Percentiles rank a stretch among this genome's conserved stretches.
Evolutionary conservation across 768 basidiomycete species (phyloP).

Genomic region (Tephrocybe sp.): DNA sequence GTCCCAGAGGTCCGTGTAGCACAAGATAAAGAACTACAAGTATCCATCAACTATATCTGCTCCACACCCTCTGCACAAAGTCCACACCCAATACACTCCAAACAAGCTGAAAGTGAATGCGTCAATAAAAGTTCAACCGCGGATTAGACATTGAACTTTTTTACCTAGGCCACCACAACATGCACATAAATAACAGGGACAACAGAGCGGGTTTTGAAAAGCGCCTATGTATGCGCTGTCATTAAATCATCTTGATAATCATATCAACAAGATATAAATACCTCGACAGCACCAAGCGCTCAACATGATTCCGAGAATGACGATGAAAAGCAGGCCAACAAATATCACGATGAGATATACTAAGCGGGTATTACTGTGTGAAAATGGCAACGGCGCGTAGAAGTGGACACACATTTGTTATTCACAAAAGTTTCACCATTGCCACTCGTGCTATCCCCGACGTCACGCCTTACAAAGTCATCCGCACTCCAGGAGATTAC

Average conservation of each 20-base stretch:
- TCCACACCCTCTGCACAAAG: constrained; percentile 55
- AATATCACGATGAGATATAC: constrained; percentile 68
- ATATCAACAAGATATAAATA: constrained; percentile 11
- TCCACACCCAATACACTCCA: constrained; percentile 72
- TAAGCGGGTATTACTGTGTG: constrained; percentile 21
- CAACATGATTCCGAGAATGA: constrained; percentile 56
- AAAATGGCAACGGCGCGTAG: not conserved
- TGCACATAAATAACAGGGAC: constrained; percentile 72
- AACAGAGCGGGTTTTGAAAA: constrained; percentile 65
- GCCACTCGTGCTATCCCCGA: constrained; percentile 15
- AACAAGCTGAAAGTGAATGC: constrained; percentile 50
- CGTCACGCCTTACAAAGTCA: constrained; percentile 32
- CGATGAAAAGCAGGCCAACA: constrained; percentile 57
- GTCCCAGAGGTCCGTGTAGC: not conserved
- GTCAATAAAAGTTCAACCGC: too few relatives aligned
- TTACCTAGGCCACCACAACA: constrained; percentile 69
- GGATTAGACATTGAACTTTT: too few relatives aligned
- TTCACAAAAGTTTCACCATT: constrained; percentile 33
- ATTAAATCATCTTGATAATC: not conserved
- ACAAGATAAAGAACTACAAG: not conserved
- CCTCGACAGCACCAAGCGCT: constrained; percentile 69
- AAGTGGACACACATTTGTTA: constrained; percentile 37
- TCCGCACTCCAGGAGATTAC: constrained; percentile 21
- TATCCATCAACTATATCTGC: constrained; percentile 22
- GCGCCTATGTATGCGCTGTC: constrained; percentile 31